Conservation (phyloP, 179 eudicot genomes). For the Pouteria campechiana region DNA sequence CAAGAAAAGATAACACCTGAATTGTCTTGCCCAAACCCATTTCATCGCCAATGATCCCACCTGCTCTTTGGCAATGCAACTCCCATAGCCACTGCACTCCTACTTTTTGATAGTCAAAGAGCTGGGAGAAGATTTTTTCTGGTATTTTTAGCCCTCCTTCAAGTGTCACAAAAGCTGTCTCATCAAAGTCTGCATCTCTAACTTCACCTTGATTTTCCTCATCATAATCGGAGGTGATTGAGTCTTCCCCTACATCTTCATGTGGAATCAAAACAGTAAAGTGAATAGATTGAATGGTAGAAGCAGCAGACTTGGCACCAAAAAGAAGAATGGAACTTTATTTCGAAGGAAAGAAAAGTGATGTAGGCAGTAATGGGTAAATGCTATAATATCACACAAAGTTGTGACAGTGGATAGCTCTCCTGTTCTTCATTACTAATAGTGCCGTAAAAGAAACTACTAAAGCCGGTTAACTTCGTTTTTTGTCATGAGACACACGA, state of each 20-base stretch:
- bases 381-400: no score
- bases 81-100: constrained; percentile 99
- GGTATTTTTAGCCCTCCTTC: constrained; percentile 95
- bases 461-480: no score
- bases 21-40: constrained; percentile 99
- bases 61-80: constrained; percentile 94
- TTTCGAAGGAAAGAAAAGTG: no score
- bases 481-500: no score
- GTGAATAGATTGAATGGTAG: no score
- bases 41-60: constrained; percentile 97
- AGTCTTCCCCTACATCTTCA: constrained; percentile 28
- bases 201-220: constrained; percentile 34
- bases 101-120: constrained; percentile 93
- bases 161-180: constrained; percentile 48
- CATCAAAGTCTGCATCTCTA: constrained; percentile 32
- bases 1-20: constrained; percentile 83
- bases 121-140: constrained; percentile 49
- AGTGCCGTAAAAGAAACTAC: no score
- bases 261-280: constrained; percentile 9
- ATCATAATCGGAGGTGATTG: constrained; percentile 19
- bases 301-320: background rate
- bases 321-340: background rate
- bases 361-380: no score
- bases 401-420: no score
- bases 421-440: no score